A percentile compares a stretch with the other conserved stretches of the same genome.
Conservation (phyloP, 75 land plant genomes). For the Azolla pinnata region DNA sequence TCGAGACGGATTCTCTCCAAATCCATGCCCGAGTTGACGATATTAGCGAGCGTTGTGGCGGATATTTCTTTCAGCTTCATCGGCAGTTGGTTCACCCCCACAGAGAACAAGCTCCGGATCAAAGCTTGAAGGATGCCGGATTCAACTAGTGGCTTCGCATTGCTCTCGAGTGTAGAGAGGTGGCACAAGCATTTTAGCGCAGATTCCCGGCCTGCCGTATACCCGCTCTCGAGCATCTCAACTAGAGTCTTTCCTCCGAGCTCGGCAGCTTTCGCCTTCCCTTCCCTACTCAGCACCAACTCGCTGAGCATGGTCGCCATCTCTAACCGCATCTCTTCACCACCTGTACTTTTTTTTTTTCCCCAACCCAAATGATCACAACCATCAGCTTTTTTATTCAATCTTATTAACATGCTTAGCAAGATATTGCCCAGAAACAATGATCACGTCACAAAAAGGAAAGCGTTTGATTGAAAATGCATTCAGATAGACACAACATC, state of each 20-base stretch:
- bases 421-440: too few species aligned
- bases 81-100: constrained; percentile 64
- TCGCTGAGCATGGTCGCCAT: constrained; percentile 75
- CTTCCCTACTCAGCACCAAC: constrained; percentile 65
- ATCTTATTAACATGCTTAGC: too few species aligned
- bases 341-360: too few species aligned
- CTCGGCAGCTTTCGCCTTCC: constrained; percentile 58
- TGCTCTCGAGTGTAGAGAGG: constrained; percentile 64
- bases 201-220: constrained; percentile 49
- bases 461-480: too few species aligned
- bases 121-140: constrained; percentile 83
- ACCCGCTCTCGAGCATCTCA: constrained; percentile 57
- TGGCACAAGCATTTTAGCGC: constrained; percentile 72
- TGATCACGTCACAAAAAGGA: too few species aligned
- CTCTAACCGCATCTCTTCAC: constrained; percentile 70
- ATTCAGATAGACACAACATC: too few species aligned
- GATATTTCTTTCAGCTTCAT: constrained; percentile 83
- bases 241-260: constrained; percentile 48
- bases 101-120: constrained; percentile 69
- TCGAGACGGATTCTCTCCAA: constrained; percentile 55
- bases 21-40: constrained; percentile 62
- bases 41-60: constrained; percentile 82
- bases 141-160: constrained; percentile 56
- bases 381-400: too few species aligned
- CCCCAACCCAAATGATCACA: too few species aligned